Evolutionary conservation across 495 filamentous ascomycete species (phyloP), one percentile per base, ranked within the genome.

Genomic region (Hypomontagnella monticulosa): DNA sequence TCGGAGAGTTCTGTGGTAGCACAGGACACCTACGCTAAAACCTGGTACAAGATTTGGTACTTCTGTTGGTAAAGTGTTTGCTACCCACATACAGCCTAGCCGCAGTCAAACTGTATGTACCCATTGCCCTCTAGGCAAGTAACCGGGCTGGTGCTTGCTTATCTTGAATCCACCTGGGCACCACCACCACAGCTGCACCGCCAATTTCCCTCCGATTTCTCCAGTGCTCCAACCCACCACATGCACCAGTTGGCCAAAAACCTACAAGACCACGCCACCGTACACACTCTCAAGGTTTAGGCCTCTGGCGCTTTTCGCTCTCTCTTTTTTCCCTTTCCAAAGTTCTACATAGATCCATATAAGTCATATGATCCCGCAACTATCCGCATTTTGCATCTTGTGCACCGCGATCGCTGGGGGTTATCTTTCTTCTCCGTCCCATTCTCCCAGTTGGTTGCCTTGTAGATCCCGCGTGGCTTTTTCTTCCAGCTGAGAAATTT

Each of bases 351-450:
- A 27, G 23, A 61, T n/a, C n/a, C n/a, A n/a, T 16, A 34, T 49
- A 38, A 61, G 61, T 61, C 57, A 51, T 67, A 67, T 52, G 57
- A 67, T 67, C 46, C 43, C 40, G n/a, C 44, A 32, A 36, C 51
- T 27, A 27, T 27, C 6, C 23, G 23, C 23, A 27, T 6, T 40
- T 61, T 53, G 49, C 43, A 61, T 49, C 47, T 49, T 32, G 49
- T 47, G 15, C 37, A 34, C 44, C 27, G 18, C 51, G 23, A 56
- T 55, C 32, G 42, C 41, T 36, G 30, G 44, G 54, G 38, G 41
- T 32, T 50, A 40, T 57, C 34, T 18, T 57, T 49, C 42, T 20
- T 59, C 38, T 33, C 49, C 19, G 43, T 38, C 37, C 12, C 15
- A 55, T 54, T 55, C 60, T 60, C 49, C 44, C 37, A 15, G 56